phyloP scores from a whole-genome alignment of 176 grass and related monocot genomes.

The Thinopyrum elongatum region DNA sequence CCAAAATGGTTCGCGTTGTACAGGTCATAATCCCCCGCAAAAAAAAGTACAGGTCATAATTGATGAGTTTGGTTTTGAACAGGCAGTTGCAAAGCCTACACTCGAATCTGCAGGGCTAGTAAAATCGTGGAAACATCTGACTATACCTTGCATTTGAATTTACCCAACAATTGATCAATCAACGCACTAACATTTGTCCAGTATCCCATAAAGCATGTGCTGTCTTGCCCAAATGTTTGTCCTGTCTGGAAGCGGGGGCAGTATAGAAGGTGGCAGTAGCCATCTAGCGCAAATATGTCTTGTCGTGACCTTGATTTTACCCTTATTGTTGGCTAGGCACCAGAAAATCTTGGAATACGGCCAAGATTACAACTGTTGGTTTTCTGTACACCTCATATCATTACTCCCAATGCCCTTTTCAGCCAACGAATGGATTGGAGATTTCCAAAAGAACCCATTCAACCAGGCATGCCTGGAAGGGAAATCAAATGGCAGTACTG shows the following conservation, averaged over 20 bases:
- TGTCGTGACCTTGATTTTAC: not conserved
- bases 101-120: not conserved
- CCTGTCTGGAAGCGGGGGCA: not conserved
- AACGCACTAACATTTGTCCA: not conserved
- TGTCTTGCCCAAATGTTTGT: not conserved
- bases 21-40: not conserved
- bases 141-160: not conserved
- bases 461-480: not conserved
- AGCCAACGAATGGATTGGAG: slow-evolving; percentile 45
- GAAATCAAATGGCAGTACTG: slow-evolving; percentile 10
- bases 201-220: not conserved
- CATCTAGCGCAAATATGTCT: too few relatives aligned
- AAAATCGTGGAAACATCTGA: not conserved
- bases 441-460: slow-evolving; percentile 37
- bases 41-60: not conserved
- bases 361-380: not conserved
- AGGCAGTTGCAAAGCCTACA: not conserved
- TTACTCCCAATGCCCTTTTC: not conserved
- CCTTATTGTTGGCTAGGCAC: slow-evolving; percentile 1
- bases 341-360: not conserved
- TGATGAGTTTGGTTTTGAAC: not conserved
- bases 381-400: not conserved
- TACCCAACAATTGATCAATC: not conserved
- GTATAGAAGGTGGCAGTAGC: too few relatives aligned
- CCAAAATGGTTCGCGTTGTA: not conserved